Evolutionary conservation across 495 filamentous ascomycete genomes (phyloP).

Genomic region (Lentithecium fluviatile): DNA sequence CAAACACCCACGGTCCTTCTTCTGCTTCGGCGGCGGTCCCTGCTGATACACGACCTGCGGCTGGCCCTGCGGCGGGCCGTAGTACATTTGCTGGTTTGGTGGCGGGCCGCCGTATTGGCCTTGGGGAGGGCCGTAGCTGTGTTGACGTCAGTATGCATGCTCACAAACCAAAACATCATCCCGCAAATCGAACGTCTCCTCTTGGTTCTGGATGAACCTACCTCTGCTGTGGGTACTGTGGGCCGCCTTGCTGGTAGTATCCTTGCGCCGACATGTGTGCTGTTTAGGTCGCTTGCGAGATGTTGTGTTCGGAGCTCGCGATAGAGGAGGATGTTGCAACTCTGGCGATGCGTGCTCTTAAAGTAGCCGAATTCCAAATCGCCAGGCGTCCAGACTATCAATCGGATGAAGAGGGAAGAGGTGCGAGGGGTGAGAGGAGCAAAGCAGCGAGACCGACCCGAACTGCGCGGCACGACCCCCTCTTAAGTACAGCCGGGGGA

Average conservation of each 20-base stretch:
- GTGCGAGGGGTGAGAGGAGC: too few relatives aligned
- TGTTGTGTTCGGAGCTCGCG: background rate
- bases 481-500: too few relatives aligned
- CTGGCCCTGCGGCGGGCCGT: conserved; percentile 37
- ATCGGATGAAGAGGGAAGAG: too few relatives aligned
- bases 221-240: conserved; percentile 45
- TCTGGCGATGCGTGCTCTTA: too few relatives aligned
- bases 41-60: conserved; percentile 59
- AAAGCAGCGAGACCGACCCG: too few relatives aligned
- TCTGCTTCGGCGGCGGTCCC: conserved; percentile 53
- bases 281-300: background rate
- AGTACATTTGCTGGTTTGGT: conserved; percentile 19
- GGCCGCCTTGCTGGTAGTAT: conserved; percentile 22
- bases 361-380: too few relatives aligned
- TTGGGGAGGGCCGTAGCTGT: conserved; percentile 24
- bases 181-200: too few relatives aligned
- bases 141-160: background rate
- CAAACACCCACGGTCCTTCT: conserved; percentile 61
- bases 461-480: too few relatives aligned
- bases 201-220: conserved; percentile 17
- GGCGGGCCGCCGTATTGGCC: conserved; percentile 14
- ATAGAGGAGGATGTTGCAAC: background rate
- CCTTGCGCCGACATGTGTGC: conserved; percentile 23
- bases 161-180: too few relatives aligned
- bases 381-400: too few relatives aligned